These are phyloP conservation scores for Blastomyces silverae DNA, from an alignment of 2,329 filamentous ascomycete species.

Conservation along the genomic window DNA sequence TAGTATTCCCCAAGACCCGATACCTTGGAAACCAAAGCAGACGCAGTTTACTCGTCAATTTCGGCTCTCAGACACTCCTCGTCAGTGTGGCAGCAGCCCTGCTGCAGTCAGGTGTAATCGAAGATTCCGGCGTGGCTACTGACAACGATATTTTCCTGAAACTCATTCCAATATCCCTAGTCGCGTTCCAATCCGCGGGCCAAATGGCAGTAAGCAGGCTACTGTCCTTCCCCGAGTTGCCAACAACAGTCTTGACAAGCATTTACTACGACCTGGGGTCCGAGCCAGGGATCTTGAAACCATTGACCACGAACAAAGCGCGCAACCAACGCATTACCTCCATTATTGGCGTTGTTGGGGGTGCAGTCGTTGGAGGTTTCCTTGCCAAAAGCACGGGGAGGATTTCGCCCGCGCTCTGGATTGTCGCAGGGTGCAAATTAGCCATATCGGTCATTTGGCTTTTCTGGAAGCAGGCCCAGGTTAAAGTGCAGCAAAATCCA, in stretches of 20 bases:
- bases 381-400: slow-evolving; percentile 38
- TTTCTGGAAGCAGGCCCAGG: slow-evolving; percentile 30
- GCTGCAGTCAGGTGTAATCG: slow-evolving; percentile 36
- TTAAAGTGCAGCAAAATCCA: neutral
- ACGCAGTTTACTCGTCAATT: slow-evolving; percentile 38
- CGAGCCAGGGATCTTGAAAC: slow-evolving; percentile 33
- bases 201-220: slow-evolving; percentile 40
- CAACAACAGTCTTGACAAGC: slow-evolving; percentile 43
- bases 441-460: slow-evolving; percentile 34
- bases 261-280: slow-evolving; percentile 43
- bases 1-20: slow-evolving; percentile 39
- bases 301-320: slow-evolving; percentile 36
- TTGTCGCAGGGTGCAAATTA: slow-evolving; percentile 38
- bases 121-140: slow-evolving; percentile 24
- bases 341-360: slow-evolving; percentile 35
- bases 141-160: slow-evolving; percentile 30
- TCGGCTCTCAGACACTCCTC: slow-evolving; percentile 36
- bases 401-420: slow-evolving; percentile 42
- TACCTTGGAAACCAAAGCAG: slow-evolving; percentile 31
- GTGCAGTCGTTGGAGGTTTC: slow-evolving; percentile 40
- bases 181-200: slow-evolving; percentile 43
- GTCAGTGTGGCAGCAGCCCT: slow-evolving; percentile 38
- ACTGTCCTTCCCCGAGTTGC: slow-evolving; percentile 40
- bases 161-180: slow-evolving; percentile 38
- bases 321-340: slow-evolving; percentile 35